Conservation (phyloP, 768 basidiomycete species). For the Cyathus striatus region DNA sequence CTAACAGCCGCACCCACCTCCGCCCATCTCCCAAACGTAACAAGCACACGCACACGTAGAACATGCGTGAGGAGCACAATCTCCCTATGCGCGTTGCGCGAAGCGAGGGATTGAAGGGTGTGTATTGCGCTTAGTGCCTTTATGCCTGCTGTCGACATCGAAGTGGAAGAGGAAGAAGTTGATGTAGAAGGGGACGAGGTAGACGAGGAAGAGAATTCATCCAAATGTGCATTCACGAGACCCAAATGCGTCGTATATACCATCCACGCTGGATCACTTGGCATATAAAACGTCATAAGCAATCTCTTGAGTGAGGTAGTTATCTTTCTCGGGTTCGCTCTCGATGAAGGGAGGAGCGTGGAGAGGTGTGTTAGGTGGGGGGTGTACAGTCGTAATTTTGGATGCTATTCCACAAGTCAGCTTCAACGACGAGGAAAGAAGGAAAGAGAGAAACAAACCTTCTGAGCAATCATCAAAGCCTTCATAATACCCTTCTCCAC, state of each 20-base stretch:
- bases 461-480: slow-evolving; percentile 62
- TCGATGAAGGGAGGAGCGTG: slow-evolving; percentile 50
- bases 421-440: background rate
- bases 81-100: slow-evolving; percentile 27
- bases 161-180: too few relatives aligned
- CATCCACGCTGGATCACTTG: slow-evolving; percentile 46
- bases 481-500: slow-evolving; percentile 67
- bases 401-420: slow-evolving; percentile 39
- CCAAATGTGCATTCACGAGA: slow-evolving; percentile 39
- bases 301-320: slow-evolving; percentile 55
- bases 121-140: slow-evolving; percentile 27
- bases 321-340: slow-evolving; percentile 51
- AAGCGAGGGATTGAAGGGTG: slow-evolving; percentile 21
- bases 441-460: slow-evolving; percentile 30
- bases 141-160: slow-evolving; percentile 9
- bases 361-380: slow-evolving; percentile 59
- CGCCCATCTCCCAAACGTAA: slow-evolving; percentile 51
- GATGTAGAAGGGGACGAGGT: too few relatives aligned
- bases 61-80: slow-evolving; percentile 49
- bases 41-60: slow-evolving; percentile 51
- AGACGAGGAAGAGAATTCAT: slow-evolving; percentile 11
- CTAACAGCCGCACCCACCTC: slow-evolving; percentile 42
- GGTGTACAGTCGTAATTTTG: slow-evolving; percentile 56
- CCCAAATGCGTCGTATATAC: slow-evolving; percentile 53
- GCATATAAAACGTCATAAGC: slow-evolving; percentile 34